These are phyloP conservation scores for Trametes villosa DNA, from an alignment of 768 basidiomycete genomes.

Conservation along the genomic window DNA sequence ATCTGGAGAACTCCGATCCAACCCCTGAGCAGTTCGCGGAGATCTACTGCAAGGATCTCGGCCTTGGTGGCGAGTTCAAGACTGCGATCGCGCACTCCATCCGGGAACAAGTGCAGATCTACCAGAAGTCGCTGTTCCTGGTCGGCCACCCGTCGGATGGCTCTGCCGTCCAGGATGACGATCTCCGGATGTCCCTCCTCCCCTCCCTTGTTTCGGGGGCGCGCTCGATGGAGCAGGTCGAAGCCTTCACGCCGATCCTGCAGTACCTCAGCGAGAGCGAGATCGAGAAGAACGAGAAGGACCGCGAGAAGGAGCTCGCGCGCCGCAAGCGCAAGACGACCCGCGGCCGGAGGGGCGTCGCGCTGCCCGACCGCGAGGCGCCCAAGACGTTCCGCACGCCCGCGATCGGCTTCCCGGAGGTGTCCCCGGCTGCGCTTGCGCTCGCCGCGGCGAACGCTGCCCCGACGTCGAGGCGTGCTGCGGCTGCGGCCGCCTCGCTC, in stretches of 20 bases:
- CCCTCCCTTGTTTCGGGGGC: constrained; percentile 75
- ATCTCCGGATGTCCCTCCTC: constrained; percentile 87
- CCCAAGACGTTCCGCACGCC: constrained; percentile 91
- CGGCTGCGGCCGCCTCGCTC: constrained; percentile 80
- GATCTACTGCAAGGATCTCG: constrained; percentile 83
- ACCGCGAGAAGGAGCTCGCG: constrained; percentile 90
- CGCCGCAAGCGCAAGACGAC: constrained; percentile 86
- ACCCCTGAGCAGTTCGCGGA: constrained; percentile 94
- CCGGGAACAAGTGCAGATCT: constrained; percentile 90
- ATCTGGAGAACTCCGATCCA: constrained; percentile 76
- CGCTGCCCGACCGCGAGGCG: constrained; percentile 91
- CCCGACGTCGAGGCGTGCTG: constrained; percentile 78
- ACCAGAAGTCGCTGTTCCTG: constrained; percentile 90
- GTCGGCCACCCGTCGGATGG: constrained; percentile 88
- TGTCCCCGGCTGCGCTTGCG: constrained; percentile 72
- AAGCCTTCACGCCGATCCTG: constrained; percentile 85
- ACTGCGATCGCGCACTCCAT: constrained; percentile 96
- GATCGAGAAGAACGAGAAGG: constrained; percentile 86
- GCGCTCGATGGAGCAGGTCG: constrained; percentile 77
- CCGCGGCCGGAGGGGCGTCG: constrained; percentile 77
- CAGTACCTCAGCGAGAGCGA: constrained; percentile 89
- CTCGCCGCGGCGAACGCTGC: constrained; percentile 65
- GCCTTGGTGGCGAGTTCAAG: constrained; percentile 89
- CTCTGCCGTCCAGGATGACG: constrained; percentile 80
- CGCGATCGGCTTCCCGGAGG: constrained; percentile 81